Evolutionary conservation across 768 basidiomycete genomes (phyloP), one percentile per base, ranked within the genome.

Genomic region (Glaciozyma antarctica): DNA sequence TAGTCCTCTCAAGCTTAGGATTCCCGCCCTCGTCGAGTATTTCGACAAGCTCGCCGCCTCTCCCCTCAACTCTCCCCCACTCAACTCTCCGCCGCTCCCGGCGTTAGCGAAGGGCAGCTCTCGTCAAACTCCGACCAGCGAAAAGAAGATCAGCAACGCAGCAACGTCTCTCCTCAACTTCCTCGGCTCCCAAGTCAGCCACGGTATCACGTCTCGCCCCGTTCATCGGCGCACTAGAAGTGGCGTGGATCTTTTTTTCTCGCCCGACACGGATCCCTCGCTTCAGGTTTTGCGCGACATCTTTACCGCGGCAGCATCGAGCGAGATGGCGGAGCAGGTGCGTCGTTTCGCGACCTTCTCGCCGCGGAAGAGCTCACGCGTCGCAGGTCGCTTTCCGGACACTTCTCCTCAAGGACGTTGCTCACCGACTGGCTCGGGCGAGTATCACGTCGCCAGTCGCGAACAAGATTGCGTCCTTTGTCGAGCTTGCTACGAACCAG

Each of bases 311-410:
- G 54, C 43, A 30, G 61, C 61, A 1, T 15, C 53, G 43, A 8
- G 16, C 43, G 61, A 62, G 13, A 22, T 34, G 4, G 38, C 24
- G 6, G 28, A 45, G 19, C 61, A 56, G 32, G 53, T 34, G 30
- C 16, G 53, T 6, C 53, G 28, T 12, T 9, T 32, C 32, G 32
- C n/a, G 51, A 21, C 10, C 8, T 9, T 30, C 21, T 1, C 17
- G 10, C 4, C 7, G 4, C 26, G 19, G 28, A 10, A 28, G 28
- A 13, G 3, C 53, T 54, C 17, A 54, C 32, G 4, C 32, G 1
- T 32, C 5, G 32, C 19, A 61, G 54, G 61, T 62, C n/a, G 26
- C 24, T n/a, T 62, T 62, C 61, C 61, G 61, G 22, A 55, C 53
- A 3, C 45, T 56, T 1, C 52, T 62, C 1, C 3, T 62, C 53